Base-by-base conservation (phyloP, 495 filamentous ascomycete genomes). In the Xylaria telfairii region DNA sequence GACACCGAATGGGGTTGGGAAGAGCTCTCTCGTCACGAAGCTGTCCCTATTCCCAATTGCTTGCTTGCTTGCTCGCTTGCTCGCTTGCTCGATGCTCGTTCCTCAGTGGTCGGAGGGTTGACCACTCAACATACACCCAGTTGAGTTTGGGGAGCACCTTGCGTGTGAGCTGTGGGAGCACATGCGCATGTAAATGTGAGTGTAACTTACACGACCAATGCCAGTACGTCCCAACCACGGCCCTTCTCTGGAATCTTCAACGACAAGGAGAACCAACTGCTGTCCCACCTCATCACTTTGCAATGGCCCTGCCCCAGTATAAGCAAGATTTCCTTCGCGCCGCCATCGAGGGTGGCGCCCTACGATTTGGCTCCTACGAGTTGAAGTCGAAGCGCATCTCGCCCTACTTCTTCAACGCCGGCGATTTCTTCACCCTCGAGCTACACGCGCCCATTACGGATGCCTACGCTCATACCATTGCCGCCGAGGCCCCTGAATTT, bases 351-450 rank as follows among this genome's bases (percentile, higher is more conserved):
- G 90, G 90, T 81, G 88, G 89, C 69, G 90, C 93, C 79, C 90
- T 98, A 68, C 91, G 90, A 51, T 97, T 99, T 83, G 95, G 96
- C 78, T 89, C 87, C 75, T 98, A 91, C 85, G 90, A 89, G 67
- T 87, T 99, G 72, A 99, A 99, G 82, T 97, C 95, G 67, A 91
- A 92, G 73, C 94, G 96, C 72, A 87, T 90, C 76, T 97, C 94
- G 8, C 95, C 96, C n/a, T 98, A 98, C 88, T 98, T 99, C 88
- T 97, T 98, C 90, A 96, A 96, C 81, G 93, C 94, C 21, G 93
- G 93, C 41, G 87, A 91, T 73, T 94, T 98, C 83, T 91, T 94
- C 84, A 88, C 87, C 28, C 91, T 89, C 32, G 83, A 89, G 69
- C 87, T 97, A 24, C 88, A 96, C 68, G 85, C 86, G 68, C 88